phyloP scores from a whole-genome alignment of 495 filamentous ascomycete genomes.

The Cercophora scortea region DNA sequence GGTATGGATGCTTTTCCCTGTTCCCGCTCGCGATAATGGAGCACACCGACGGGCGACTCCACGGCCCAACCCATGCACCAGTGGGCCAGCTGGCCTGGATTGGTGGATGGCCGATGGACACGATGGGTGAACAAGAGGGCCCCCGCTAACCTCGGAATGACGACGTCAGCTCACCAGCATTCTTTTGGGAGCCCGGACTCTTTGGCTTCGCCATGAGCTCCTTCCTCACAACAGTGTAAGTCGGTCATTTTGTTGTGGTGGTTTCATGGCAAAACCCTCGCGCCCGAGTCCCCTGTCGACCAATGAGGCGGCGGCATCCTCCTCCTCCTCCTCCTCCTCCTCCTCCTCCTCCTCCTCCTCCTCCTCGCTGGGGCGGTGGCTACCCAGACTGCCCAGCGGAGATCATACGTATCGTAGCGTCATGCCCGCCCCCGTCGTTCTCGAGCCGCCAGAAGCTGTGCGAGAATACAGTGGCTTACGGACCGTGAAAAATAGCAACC shows the following conservation, averaged over 20 bases:
- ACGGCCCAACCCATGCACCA: no score
- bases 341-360: neutral
- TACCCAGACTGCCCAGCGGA: neutral
- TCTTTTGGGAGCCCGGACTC: slow-evolving; percentile 2
- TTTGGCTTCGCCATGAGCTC: slow-evolving; percentile 22
- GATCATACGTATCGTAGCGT: neutral
- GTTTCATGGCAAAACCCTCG: neutral
- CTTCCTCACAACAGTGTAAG: slow-evolving; percentile 31
- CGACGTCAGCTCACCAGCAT: slow-evolving; percentile 17
- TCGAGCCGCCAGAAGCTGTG: neutral
- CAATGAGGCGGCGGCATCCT: neutral
- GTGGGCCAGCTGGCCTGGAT: neutral
- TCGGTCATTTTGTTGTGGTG: slow-evolving; percentile 1
- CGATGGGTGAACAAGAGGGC: neutral
- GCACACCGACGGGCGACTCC: no score
- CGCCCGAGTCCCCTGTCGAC: neutral
- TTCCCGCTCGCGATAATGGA: no score
- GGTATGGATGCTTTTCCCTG: neutral
- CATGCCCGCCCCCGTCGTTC: neutral
- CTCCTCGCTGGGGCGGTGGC: neutral
- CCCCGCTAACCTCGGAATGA: slow-evolving; percentile 22
- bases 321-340: neutral
- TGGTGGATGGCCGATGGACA: neutral
- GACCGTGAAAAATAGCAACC: slow-evolving; percentile 53
- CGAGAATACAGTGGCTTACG: slow-evolving; percentile 28